These are phyloP conservation scores for Taphrina betulina DNA, from an alignment of 1,139 yeast genomes.

Conservation along the genomic window DNA sequence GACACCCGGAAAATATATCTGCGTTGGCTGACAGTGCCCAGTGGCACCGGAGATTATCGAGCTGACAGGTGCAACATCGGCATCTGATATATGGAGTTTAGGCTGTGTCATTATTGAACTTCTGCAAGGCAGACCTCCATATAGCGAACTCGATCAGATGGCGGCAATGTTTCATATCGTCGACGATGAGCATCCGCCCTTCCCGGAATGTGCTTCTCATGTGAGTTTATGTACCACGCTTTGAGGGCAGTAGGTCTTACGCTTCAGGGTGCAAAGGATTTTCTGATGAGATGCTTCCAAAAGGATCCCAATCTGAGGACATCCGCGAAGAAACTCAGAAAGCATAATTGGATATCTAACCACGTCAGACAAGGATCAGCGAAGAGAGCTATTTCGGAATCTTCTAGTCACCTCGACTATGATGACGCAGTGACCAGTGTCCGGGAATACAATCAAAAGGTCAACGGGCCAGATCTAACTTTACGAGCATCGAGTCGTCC, in stretches of 20 bases:
- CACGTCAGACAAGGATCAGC: slow-evolving; percentile 38
- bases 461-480: slow-evolving; percentile 15
- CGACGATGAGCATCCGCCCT: slow-evolving; percentile 74
- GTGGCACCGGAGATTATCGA: slow-evolving; percentile 79
- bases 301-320: slow-evolving; percentile 65
- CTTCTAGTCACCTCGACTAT: slow-evolving; percentile 36
- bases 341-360: slow-evolving; percentile 60
- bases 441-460: slow-evolving; percentile 41
- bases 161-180: slow-evolving; percentile 92
- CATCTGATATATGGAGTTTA: slow-evolving; percentile 68
- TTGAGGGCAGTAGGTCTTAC: neutral
- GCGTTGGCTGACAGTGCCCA: neutral
- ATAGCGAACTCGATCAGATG: slow-evolving; percentile 75
- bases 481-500: slow-evolving; percentile 3
- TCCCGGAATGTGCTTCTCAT: slow-evolving; percentile 62
- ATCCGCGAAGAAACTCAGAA: slow-evolving; percentile 56
- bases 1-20: neutral
- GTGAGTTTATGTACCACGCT: slow-evolving; percentile 33
- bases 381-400: neutral
- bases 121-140: slow-evolving; percentile 84
- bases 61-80: slow-evolving; percentile 81
- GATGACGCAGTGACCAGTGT: slow-evolving; percentile 44
- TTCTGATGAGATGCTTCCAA: slow-evolving; percentile 73
- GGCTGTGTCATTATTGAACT: slow-evolving; percentile 92
- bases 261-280: slow-evolving; percentile 48